Percentiles rank a stretch among this genome's conserved stretches.
Conservation (phyloP, 2,329 filamentous ascomycete species). For the Paramyrothecium roridum region DNA sequence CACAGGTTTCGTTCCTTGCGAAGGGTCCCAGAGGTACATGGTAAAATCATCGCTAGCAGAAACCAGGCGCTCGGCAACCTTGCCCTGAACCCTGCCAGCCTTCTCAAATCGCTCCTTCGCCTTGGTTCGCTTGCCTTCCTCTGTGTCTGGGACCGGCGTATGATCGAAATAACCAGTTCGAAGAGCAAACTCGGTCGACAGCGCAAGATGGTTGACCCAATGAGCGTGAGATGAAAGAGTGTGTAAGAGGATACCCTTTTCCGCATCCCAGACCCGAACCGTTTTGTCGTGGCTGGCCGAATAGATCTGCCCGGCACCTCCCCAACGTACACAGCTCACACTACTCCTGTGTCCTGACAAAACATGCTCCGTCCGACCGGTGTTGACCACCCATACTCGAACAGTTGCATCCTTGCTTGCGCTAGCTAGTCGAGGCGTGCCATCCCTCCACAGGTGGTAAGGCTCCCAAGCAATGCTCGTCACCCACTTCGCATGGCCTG, state of each 20-base stretch:
- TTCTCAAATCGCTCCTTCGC: constrained; percentile 83
- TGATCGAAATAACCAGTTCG: constrained; percentile 87
- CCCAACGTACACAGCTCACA: constrained; percentile 91
- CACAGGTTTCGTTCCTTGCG: constrained; percentile 74
- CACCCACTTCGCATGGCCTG: constrained; percentile 87
- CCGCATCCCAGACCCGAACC: constrained; percentile 84
- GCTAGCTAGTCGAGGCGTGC: constrained; percentile 77
- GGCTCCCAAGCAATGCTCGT: constrained; percentile 90
- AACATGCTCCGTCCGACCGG: constrained; percentile 74
- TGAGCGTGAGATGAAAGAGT: constrained; percentile 82
- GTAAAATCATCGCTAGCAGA: constrained; percentile 95
- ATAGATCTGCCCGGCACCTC: constrained; percentile 79
- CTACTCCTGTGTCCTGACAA: constrained; percentile 85
- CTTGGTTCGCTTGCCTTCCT: constrained; percentile 68
- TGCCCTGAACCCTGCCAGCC: constrained; percentile 72
- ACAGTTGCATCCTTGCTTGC: constrained; percentile 88
- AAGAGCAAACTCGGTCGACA: constrained; percentile 89
- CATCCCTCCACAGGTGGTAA: constrained; percentile 75
- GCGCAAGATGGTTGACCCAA: constrained; percentile 91
- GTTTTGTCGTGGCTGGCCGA: constrained; percentile 88
- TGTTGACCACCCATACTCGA: constrained; percentile 80
- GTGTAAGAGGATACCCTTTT: constrained; percentile 74
- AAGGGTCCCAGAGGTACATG: constrained; percentile 92
- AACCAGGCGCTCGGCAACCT: constrained; percentile 78
- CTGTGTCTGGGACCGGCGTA: constrained; percentile 61